Conservation (phyloP, 768 basidiomycete species). For the Pleurotus sapidus region DNA sequence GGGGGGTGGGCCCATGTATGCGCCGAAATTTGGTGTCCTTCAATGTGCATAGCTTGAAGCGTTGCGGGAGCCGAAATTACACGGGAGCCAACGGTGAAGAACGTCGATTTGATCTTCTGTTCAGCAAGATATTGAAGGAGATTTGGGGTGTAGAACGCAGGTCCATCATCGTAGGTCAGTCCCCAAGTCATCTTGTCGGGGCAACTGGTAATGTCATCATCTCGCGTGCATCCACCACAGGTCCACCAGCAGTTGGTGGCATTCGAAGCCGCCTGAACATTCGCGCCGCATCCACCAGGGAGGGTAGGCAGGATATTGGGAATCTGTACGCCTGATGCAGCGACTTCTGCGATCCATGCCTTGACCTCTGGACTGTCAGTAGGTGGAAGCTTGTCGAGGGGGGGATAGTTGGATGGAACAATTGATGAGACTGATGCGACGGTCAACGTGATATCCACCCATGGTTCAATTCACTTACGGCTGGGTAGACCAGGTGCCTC, state of each 20-base stretch:
- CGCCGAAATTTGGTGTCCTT: conserved; percentile 71
- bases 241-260: conserved; percentile 73
- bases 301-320: conserved; percentile 47
- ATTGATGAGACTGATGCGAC: neutral
- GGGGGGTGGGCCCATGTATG: conserved; percentile 68
- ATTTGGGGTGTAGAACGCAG: conserved; percentile 70
- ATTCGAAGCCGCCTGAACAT: conserved; percentile 46
- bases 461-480: conserved; percentile 27
- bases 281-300: conserved; percentile 54
- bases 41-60: conserved; percentile 73
- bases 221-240: conserved; percentile 66
- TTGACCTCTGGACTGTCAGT: conserved; percentile 59
- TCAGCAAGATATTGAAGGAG: conserved; percentile 68
- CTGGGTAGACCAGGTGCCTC: conserved; percentile 57
- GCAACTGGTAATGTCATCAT: conserved; percentile 68
- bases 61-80: conserved; percentile 64
- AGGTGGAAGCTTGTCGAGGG: conserved; percentile 60
- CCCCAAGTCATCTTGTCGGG: conserved; percentile 59
- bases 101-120: conserved; percentile 69
- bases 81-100: conserved; percentile 87
- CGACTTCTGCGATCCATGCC: conserved; percentile 67
- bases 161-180: conserved; percentile 73
- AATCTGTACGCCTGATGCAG: conserved; percentile 50
- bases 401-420: conserved; percentile 54
- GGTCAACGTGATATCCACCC: neutral